Conservation (phyloP, 208 protist genomes). For the Crithidia fasciculata region DNA sequence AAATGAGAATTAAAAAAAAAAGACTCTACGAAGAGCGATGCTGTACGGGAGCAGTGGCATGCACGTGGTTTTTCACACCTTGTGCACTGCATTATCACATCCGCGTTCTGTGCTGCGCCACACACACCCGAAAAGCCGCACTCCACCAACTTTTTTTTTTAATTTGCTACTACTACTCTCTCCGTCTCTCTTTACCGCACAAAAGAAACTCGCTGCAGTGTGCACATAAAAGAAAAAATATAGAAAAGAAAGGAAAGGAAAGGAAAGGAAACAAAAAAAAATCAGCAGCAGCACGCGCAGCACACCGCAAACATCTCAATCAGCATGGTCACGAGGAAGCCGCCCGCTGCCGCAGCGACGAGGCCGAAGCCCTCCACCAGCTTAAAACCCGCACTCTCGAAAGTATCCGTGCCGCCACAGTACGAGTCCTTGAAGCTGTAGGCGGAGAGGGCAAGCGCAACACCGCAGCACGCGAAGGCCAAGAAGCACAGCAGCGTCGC, state of each 20-base stretch:
- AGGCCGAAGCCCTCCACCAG: conserved; percentile 38
- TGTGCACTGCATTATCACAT: too few species aligned
- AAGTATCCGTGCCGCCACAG: background rate
- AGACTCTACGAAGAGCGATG: background rate
- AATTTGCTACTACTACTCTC: background rate
- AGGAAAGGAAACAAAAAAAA: background rate
- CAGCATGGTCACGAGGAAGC: conserved; percentile 20
- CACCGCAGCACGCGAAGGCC: conserved; percentile 9
- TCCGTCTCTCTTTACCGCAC: background rate
- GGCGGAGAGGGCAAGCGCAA: conserved; percentile 1
- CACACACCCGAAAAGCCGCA: too few species aligned
- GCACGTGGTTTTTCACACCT: too few species aligned
- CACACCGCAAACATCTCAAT: conserved; percentile 8
- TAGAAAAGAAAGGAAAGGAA: background rate
- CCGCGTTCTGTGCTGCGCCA: too few species aligned
- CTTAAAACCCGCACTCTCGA: conserved; percentile 14
- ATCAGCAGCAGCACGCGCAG: conserved; percentile 3
- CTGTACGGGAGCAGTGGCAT: too few species aligned
- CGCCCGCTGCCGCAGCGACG: conserved; percentile 20
- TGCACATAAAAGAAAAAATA: conserved; percentile 1
- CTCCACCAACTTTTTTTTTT: too few species aligned
- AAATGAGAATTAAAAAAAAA: background rate
- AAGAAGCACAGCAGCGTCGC: conserved; percentile 1
- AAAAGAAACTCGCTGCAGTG: background rate
- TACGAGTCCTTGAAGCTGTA: conserved; percentile 6